Percentiles rank a stretch among this genome's conserved stretches.
phyloP scores from a whole-genome alignment of 192 early-diverging fungal species.

The Backusella macrospora region DNA sequence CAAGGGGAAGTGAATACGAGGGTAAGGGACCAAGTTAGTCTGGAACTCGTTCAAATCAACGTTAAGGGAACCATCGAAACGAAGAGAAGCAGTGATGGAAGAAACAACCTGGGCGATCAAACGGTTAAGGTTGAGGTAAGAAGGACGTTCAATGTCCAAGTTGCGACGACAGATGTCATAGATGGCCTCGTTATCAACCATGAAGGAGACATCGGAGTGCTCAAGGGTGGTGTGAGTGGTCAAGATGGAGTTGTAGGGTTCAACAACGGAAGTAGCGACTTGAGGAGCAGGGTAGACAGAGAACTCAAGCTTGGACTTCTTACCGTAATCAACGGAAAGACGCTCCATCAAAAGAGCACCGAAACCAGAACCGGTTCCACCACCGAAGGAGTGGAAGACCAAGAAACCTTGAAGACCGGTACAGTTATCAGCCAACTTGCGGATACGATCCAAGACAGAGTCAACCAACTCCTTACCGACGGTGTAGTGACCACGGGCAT shows the following conservation, averaged over 20 bases:
- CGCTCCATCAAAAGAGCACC: conserved; percentile 97
- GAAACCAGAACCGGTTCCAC: conserved; percentile 99
- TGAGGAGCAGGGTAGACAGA: conserved; percentile 98
- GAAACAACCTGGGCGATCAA: conserved; percentile 99
- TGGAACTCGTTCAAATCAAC: conserved; percentile 99
- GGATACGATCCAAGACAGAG: conserved; percentile 93
- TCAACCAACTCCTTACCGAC: conserved; percentile 99
- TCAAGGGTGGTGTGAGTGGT: conserved; percentile 99
- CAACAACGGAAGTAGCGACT: conserved; percentile 95
- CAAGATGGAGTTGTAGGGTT: conserved; percentile 99
- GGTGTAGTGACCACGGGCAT: conserved; percentile 99
- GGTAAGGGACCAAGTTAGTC: conserved; percentile 99
- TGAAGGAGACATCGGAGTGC: conserved; percentile 99
- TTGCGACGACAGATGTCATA: conserved; percentile 99
- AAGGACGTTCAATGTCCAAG: conserved; percentile 95
- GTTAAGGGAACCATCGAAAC: conserved; percentile 98
- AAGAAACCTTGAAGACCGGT: conserved; percentile 98
- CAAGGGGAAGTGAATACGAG: conserved; percentile 98
- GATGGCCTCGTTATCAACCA: conserved; percentile 99
- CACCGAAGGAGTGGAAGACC: conserved; percentile 99
- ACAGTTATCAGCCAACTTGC: conserved; percentile 98
- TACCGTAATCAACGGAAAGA: conserved; percentile 99
- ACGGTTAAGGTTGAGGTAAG: conserved; percentile 97
- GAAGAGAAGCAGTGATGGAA: conserved; percentile 98
- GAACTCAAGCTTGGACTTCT: conserved; percentile 99